Evolutionary conservation across 352 stramenopile species (phyloP).

Genomic region (Phytophthora pisi): DNA sequence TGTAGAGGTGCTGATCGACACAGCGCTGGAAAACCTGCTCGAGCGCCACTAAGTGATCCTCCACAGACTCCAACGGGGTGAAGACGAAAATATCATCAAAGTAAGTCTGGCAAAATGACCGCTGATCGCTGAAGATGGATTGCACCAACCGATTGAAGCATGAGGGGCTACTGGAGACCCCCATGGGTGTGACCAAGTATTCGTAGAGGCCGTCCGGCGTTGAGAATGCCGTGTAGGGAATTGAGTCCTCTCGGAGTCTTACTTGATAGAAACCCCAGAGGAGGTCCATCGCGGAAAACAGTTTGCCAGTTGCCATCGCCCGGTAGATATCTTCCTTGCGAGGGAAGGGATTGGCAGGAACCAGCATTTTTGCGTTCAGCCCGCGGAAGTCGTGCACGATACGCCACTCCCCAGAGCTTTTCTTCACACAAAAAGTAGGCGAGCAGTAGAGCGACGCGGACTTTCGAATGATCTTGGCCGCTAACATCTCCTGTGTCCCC

Average conservation of each 20-base stretch:
- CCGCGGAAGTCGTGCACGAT: not conserved
- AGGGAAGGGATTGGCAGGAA: not conserved
- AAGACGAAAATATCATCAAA: conserved; percentile 2
- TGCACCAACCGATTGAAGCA: not conserved
- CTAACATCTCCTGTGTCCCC: not conserved
- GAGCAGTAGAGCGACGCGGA: not conserved
- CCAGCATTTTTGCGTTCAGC: not conserved
- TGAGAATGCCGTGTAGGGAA: not conserved
- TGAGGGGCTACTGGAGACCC: not conserved
- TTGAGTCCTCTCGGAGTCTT: not conserved
- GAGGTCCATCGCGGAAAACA: not conserved
- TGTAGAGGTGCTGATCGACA: conserved; percentile 1
- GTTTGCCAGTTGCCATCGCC: not conserved
- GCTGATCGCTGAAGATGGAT: not conserved
- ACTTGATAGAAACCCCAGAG: not conserved
- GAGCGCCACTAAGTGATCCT: not conserved
- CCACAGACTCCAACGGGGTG: not conserved
- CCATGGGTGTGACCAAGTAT: not conserved
- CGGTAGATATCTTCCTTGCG: not conserved
- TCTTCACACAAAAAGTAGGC: not conserved
- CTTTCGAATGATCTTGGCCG: not conserved
- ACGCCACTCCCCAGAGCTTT: not conserved
- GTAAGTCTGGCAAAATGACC: not conserved
- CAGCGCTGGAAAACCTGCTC: not conserved
- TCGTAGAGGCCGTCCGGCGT: not conserved